Conservation (phyloP, 768 basidiomycete genomes). For the Podaxis carcinomalis region DNA sequence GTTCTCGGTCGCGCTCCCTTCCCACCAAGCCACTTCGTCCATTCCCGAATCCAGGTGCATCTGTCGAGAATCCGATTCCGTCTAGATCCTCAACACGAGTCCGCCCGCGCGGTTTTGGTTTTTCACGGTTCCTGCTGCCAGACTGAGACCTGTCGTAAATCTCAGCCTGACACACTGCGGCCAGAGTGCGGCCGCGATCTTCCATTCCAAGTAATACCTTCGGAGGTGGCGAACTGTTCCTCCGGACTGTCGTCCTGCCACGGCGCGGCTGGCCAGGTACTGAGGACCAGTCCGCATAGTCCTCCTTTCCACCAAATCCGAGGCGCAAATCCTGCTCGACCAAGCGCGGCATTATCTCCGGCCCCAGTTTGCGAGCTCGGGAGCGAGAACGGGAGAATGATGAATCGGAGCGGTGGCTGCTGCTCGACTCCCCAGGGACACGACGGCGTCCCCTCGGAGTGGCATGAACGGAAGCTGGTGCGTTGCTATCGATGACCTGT, state of each 20-base stretch:
- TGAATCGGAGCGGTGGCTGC: constrained; percentile 26
- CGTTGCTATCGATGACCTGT: constrained; percentile 17
- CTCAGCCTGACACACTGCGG: constrained; percentile 21
- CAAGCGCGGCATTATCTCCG: constrained; percentile 4
- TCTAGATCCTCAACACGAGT: constrained; percentile 51
- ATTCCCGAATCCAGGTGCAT: constrained; percentile 58
- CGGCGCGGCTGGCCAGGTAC: constrained; percentile 31
- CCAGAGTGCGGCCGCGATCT: constrained; percentile 22
- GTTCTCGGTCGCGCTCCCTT: constrained; percentile 33
- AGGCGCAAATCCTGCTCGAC: neutral
- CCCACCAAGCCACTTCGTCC: constrained; percentile 62
- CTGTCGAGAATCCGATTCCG: constrained; percentile 31
- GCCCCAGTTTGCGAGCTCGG: constrained; percentile 26
- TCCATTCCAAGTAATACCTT: constrained; percentile 37
- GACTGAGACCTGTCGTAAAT: constrained; percentile 17
- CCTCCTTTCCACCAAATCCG: constrained; percentile 1
- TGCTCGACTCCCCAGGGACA: constrained; percentile 29
- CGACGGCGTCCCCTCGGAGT: constrained; percentile 54
- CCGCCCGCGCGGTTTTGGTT: constrained; percentile 46
- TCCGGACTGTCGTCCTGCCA: constrained; percentile 47
- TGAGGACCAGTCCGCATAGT: constrained; percentile 36
- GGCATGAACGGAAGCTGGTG: constrained; percentile 27
- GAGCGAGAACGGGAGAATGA: constrained; percentile 38
- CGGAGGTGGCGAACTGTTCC: constrained; percentile 56
- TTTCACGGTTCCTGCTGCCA: constrained; percentile 24